Base-by-base conservation (phyloP, 768 basidiomycete species). In the Crassisporium funariophilum region DNA sequence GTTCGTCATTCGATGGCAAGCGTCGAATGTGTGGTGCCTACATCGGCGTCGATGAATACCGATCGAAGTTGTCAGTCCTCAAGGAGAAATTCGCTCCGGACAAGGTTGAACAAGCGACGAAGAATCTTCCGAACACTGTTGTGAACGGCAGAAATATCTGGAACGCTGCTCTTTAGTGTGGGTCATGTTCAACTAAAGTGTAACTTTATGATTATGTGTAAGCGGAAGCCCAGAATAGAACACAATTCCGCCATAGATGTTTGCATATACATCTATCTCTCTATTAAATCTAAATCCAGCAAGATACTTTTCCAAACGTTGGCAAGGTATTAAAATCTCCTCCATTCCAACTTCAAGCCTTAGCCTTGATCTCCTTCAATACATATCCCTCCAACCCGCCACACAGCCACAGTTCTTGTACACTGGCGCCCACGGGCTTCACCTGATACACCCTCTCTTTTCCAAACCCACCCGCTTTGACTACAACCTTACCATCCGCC, bases 391-490 rank as follows among this genome's bases (percentile, higher is more conserved):
- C 95, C 46, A 98, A 66, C 5, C 95, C 94, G 6, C 91, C 94
- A 54, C 91, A 95, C 11, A 95, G 76, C 97, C 97, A 98, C 34
- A 99, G 72, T 68, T 99, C 95, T 71, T 99, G 97, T 38, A 99
- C 95, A 63, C 94, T 97, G 35, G 83, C 73, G 8, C 97, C 97
- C 5, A 99, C 86, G 8, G 86, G 81, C 27, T 87, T 81, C 12
- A 93, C 78, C 13, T 59, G 53, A 61, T 95, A 88, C 52, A 69
- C 75, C 62, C 76, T 80, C 56, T 65, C 61, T 17, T 76, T 70
- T 9, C 73, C 77, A n/a, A 63, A 64, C 4, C 55, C 57, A 22
- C 55, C 61, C 13, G 67, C 68, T 54, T 42, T 62, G 41, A 97
- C 77, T 16, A 74, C 69, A 8, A 95, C 81, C 50, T 70, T 73